Evolutionary conservation across 2,329 filamentous ascomycete genomes (phyloP).

Genomic region (Colletotrichum tabaci): DNA sequence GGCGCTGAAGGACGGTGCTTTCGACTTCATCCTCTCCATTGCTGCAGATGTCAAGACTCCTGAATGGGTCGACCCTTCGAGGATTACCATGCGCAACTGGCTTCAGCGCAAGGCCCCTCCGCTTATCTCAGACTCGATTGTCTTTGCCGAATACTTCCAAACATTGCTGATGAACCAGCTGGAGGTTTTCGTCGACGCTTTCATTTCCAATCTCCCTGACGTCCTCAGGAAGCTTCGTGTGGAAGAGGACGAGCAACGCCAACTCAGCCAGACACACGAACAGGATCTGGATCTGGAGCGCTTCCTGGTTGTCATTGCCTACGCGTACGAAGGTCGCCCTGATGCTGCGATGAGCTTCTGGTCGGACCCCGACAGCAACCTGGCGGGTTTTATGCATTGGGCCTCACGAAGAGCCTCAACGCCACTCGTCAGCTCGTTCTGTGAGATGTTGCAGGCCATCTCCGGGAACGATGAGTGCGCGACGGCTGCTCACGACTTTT

Average conservation of each 20-base stretch:
- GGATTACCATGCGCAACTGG: constrained; percentile 85
- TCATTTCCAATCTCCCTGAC: constrained; percentile 96
- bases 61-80: constrained; percentile 90
- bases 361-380: constrained; percentile 91
- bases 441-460: constrained; percentile 93
- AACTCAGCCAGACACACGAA: constrained; percentile 75
- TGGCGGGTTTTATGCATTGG: constrained; percentile 97
- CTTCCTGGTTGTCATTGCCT: constrained; percentile 93
- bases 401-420: constrained; percentile 95
- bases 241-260: constrained; percentile 91
- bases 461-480: constrained; percentile 88
- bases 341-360: constrained; percentile 92
- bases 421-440: constrained; percentile 95
- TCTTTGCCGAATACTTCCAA: constrained; percentile 82
- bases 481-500: constrained; percentile 87
- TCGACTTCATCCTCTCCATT: constrained; percentile 91
- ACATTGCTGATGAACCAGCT: constrained; percentile 82
- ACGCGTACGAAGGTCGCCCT: constrained; percentile 87
- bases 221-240: constrained; percentile 87
- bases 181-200: constrained; percentile 90
- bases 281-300: constrained; percentile 85
- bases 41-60: constrained; percentile 85
- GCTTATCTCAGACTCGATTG: constrained; percentile 76
- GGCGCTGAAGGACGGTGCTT: constrained; percentile 87
- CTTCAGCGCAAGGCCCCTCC: constrained; percentile 84